A percentile compares a stretch with the other conserved stretches of the same genome.
Conservation (phyloP, 345 rosid species). For the Balakata baccata region DNA sequence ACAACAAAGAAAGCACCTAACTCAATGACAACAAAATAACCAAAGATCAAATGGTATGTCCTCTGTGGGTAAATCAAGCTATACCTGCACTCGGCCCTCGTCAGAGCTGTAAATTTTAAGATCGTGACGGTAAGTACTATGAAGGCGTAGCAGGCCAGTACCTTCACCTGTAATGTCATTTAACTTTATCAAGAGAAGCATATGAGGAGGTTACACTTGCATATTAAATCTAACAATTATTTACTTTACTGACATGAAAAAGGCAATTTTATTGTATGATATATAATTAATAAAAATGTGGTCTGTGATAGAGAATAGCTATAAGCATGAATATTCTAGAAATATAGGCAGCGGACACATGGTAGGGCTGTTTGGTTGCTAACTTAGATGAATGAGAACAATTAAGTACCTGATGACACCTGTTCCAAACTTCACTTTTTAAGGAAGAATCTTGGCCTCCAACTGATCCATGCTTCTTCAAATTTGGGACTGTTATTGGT, state of each 20-base stretch:
- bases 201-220: not conserved
- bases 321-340: too few species aligned
- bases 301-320: too few species aligned
- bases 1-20: slow-evolving; percentile 1
- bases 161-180: slow-evolving; percentile 80
- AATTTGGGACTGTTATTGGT: too few species aligned
- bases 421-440: too few species aligned
- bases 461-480: too few species aligned
- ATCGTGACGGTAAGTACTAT: slow-evolving; percentile 97
- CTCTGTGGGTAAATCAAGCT: slow-evolving; percentile 2
- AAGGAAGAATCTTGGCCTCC: too few species aligned
- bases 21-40: slow-evolving; percentile 13
- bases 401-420: too few species aligned
- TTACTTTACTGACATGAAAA: not conserved
- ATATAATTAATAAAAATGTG: not conserved
- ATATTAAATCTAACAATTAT: not conserved
- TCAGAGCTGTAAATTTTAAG: slow-evolving; percentile 99
- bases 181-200: slow-evolving; percentile 18
- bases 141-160: slow-evolving; percentile 95
- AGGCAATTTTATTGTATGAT: not conserved
- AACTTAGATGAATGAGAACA: not conserved
- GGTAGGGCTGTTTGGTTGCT: too few species aligned
- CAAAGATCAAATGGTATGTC: slow-evolving; percentile 2
- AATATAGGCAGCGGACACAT: too few species aligned
- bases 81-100: slow-evolving; percentile 99